Evolutionary conservation across 2,329 filamentous ascomycete genomes (phyloP), one percentile per base, ranked within the genome.

Genomic region (Aureobasidium sp.): DNA sequence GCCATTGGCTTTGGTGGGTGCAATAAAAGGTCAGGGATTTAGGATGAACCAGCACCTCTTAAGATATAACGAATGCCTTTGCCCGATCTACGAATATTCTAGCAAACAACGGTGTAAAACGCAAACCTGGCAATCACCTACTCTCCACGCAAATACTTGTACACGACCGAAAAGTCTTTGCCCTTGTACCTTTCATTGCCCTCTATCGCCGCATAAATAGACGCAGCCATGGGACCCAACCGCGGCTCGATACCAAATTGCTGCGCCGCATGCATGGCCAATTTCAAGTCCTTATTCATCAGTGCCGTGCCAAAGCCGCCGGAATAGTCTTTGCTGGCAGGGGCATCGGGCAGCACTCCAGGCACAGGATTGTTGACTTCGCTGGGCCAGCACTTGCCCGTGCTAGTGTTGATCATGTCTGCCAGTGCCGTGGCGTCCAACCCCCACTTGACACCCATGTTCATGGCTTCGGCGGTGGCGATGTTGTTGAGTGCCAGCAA

Each of bases 301-400:
- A 81, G 68, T 57, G 72, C 70, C n/a, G 79, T 74, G 4, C 79
- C 79, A 65, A 81, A 81, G 0, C 79, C 79, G 22, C 79, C 79
- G 25, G 78, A 75, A 62, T 81, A 99, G 60, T 88, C 91, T 62
- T 88, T 81, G 61, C 81, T 84, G 0, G 91, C 88, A 0, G 93
- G 91, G 1, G 90, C 84, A 0, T 82, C 84, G 64, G 87, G 85
- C 25, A 93, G 82, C 0, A 97, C 91, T 15, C 91, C 92, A 12
- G 86, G 86, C 3, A 97, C 91, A 0, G 94, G 94, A 72, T 97
- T 97, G 77, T 99, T 99, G 65, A 96, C 80, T 76, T 97, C 92
- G 69, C 88, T 94, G 1, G 93, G 91, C 94, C 94, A 99, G 81
- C 92, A 97, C 67, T 82, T 85, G n/a, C 94, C 94, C 0, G 93